Percentiles rank a stretch among this genome's conserved stretches.
phyloP scores from a whole-genome alignment of 768 basidiomycete genomes.

The Dioszegia hungarica region DNA sequence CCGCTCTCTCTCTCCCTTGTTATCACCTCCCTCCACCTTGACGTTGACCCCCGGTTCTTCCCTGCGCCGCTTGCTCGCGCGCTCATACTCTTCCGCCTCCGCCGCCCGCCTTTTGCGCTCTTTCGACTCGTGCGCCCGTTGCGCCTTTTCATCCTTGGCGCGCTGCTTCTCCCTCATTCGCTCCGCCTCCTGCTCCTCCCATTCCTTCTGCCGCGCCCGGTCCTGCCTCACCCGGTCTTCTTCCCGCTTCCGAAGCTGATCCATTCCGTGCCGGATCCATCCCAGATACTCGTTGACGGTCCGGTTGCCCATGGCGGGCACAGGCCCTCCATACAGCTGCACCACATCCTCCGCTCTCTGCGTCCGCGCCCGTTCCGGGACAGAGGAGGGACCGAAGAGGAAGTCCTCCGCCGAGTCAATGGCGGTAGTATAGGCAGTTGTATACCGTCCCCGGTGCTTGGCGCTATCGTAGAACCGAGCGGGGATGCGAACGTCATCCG shows the following conservation, averaged over 20 bases:
- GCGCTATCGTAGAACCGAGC: neutral
- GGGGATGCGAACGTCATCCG: neutral
- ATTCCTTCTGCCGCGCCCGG: conserved; percentile 43
- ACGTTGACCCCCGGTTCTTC: conserved; percentile 26
- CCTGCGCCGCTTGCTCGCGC: conserved; percentile 8
- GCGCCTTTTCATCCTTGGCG: too few relatives aligned
- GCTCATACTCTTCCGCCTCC: conserved; percentile 11
- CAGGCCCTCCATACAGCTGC: conserved; percentile 48
- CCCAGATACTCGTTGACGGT: conserved; percentile 83
- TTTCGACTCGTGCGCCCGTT: too few relatives aligned
- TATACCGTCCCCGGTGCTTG: neutral
- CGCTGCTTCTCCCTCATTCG: conserved; percentile 14
- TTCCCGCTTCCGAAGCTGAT: conserved; percentile 55
- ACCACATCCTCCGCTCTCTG: conserved; percentile 50
- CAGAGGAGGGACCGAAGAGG: neutral
- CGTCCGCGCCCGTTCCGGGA: neutral
- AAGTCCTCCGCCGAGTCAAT: neutral
- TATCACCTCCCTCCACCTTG: conserved; percentile 23
- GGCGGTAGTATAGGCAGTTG: neutral
- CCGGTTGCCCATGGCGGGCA: conserved; percentile 56
- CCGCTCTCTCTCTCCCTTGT: conserved; percentile 23
- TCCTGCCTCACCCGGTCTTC: conserved; percentile 51
- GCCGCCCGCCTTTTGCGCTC: too few relatives aligned
- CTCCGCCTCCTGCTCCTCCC: conserved; percentile 20
- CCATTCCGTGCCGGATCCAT: conserved; percentile 82